Percentiles rank a stretch among this genome's conserved stretches.
Conservation (phyloP, 495 filamentous ascomycete species). For the Aspergillus nidulans region DNA sequence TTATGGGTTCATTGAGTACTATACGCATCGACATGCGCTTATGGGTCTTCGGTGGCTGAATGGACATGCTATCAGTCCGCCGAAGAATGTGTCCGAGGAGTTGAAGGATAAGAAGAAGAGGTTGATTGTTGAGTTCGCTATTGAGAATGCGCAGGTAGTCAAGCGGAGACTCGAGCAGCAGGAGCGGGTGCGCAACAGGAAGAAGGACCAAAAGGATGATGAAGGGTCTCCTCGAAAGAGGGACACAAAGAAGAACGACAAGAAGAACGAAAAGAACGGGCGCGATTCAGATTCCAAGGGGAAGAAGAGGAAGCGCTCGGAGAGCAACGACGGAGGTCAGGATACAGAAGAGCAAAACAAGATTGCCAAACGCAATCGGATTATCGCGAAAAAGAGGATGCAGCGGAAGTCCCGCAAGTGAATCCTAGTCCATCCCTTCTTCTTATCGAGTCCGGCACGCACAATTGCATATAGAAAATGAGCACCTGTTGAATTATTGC, state of each 20-base stretch:
- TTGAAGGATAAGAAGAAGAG: constrained; percentile 63
- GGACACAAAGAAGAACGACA: constrained; percentile 18
- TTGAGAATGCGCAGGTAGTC: constrained; percentile 96
- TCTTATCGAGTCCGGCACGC: background rate
- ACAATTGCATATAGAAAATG: background rate
- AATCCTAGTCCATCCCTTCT: constrained; percentile 27
- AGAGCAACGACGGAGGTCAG: constrained; percentile 23
- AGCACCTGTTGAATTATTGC: background rate
- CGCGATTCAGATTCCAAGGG: constrained; percentile 12
- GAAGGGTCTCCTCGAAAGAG: constrained; percentile 16
- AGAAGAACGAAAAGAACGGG: background rate
- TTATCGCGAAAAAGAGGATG: constrained; percentile 66
- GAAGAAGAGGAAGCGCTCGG: constrained; percentile 41
- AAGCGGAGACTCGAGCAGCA: constrained; percentile 64
- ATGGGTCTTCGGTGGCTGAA: constrained; percentile 96
- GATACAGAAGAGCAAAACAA: constrained; percentile 47
- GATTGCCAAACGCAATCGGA: constrained; percentile 55
- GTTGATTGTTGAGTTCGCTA: constrained; percentile 94
- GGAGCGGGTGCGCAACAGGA: constrained; percentile 52
- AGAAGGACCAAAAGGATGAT: constrained; percentile 18
- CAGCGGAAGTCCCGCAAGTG: constrained; percentile 49
- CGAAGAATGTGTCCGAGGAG: constrained; percentile 32
- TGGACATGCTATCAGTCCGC: constrained; percentile 60
- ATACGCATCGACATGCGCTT: constrained; percentile 84
- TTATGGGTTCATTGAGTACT: constrained; percentile 98